A percentile compares a stretch with the other conserved stretches of the same genome.
phyloP scores from a whole-genome alignment of 495 filamentous ascomycete genomes.

The Peziza echinospora region DNA sequence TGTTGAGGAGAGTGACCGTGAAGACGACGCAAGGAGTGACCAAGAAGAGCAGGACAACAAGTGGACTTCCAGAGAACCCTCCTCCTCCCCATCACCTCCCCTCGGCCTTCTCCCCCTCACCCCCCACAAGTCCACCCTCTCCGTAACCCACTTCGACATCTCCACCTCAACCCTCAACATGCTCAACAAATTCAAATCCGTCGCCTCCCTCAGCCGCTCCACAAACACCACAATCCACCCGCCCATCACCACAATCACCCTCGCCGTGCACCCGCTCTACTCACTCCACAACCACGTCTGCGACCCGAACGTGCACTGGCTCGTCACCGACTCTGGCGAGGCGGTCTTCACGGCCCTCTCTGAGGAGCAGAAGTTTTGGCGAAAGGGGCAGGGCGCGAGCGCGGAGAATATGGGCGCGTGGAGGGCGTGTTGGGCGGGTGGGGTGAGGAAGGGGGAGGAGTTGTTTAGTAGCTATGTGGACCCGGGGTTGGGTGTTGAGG shows the following conservation, averaged over 20 bases:
- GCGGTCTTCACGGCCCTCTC: slow-evolving; percentile 25
- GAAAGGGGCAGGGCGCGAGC: slow-evolving; percentile 18
- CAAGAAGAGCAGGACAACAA: slow-evolving; percentile 9
- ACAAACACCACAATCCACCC: not conserved
- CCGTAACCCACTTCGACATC: slow-evolving; percentile 1
- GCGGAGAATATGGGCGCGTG: slow-evolving; percentile 22
- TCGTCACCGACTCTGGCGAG: slow-evolving; percentile 70
- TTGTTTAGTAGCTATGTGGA: not conserved
- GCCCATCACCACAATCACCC: slow-evolving; percentile 31
- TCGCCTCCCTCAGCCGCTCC: not conserved
- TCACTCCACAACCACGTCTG: slow-evolving; percentile 82
- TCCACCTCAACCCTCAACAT: not conserved
- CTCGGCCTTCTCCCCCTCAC: too few species aligned
- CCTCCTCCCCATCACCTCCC: not conserved
- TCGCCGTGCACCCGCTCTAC: slow-evolving; percentile 45
- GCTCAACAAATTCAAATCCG: not conserved
- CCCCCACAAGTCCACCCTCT: not conserved
- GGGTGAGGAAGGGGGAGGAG: slow-evolving; percentile 58
- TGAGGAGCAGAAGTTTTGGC: slow-evolving; percentile 18
- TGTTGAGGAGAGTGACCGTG: not conserved
- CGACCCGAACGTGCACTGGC: slow-evolving; percentile 83
- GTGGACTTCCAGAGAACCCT: not conserved
- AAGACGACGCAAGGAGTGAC: not conserved
- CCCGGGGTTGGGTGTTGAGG: not conserved
- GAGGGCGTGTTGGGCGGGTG: slow-evolving; percentile 22